Base-by-base conservation (phyloP, 2,329 filamentous ascomycete genomes). In the Ascomycota sp. region DNA sequence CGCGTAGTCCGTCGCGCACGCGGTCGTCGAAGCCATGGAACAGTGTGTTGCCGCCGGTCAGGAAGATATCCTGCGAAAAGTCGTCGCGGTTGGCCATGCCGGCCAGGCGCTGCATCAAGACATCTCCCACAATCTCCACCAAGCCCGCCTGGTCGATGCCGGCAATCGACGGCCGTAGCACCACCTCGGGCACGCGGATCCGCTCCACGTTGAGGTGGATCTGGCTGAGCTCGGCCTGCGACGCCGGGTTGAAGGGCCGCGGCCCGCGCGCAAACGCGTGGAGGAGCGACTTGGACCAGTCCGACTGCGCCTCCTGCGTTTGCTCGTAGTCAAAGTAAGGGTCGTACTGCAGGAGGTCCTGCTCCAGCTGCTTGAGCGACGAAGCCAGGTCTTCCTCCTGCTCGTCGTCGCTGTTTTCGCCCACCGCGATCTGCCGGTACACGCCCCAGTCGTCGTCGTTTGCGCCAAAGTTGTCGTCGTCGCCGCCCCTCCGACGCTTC, bases 401-500 rank as follows among this genome's bases (percentile, higher is more conserved):
- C 43, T 86, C 79, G 40, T 94, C 85, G 36, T 89, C 81, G 45
- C 77, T 81, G 40, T 64, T 65, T 7, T 78, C 76, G 30, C 82
- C 83, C 1, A 79, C 82, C 2, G 82, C 80, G 33, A 95, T 91
- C 25, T 81, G 81, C 31, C 89, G 75, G 53, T 98, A 98, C 10
- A 98, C 82, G 33, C 82, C 82, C 89, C 89, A 98, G 51, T 98
- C 89, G 33, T 91, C 85, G 45, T 98, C 89, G 50, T 98, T 86
- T 29, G 85, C 85, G 33, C 89, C 89, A 46, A 98, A 98, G 35
- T 81, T 83, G 47, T 98, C 89, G 43, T 98, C 89, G 46, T 95
- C 86, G 4, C 76, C 80, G 7, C 82, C 83, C 12, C 85, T 73
- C 10, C 82, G 65, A 33, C 86, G 70, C 52, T 93, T 91, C 50